phyloP scores from a whole-genome alignment of 2,329 filamentous ascomycete species.

The Diaporthe velutina region DNA sequence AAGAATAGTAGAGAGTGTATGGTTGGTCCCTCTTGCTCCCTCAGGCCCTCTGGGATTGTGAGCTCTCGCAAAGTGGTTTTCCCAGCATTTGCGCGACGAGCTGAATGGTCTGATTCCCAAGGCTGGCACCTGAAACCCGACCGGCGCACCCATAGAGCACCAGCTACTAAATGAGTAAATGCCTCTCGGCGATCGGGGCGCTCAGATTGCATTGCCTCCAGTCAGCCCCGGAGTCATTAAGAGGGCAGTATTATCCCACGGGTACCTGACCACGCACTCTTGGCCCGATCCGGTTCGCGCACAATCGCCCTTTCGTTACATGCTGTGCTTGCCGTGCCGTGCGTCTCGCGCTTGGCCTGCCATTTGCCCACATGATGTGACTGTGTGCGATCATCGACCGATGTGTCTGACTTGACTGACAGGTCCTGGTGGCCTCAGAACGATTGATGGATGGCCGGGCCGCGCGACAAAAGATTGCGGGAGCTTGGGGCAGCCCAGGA shows the following conservation, averaged over 20 bases:
- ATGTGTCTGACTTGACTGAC: constrained; percentile 27
- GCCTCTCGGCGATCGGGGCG: constrained; percentile 20
- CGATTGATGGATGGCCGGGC: constrained; percentile 17
- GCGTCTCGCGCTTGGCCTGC: constrained; percentile 12
- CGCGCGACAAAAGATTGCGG: constrained; percentile 31
- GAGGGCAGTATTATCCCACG: constrained; percentile 26
- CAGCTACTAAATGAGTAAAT: constrained; percentile 27
- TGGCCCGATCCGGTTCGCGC: constrained; percentile 29
- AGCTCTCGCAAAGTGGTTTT: constrained; percentile 3
- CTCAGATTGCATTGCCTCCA: constrained; percentile 13
- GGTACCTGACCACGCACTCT: constrained; percentile 36
- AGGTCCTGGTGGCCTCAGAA: constrained; percentile 5
- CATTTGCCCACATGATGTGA: constrained; percentile 27
- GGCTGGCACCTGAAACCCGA: constrained; percentile 34
- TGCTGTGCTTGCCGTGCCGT: constrained; percentile 28
- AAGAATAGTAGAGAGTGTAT: not conserved
- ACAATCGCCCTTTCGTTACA: constrained; percentile 9
- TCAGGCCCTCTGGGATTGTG: not conserved
- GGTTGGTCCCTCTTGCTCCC: not conserved
- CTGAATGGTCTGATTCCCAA: constrained; percentile 12
- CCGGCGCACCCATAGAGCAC: constrained; percentile 35
- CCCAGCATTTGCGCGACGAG: constrained; percentile 23
- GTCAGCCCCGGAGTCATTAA: constrained; percentile 12
- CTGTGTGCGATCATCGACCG: constrained; percentile 27
- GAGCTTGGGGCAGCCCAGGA: constrained; percentile 24